Evolutionary conservation across 179 eudicot species (phyloP), one percentile per base, ranked within the genome.

Genomic region (Heliamphora pulchella): DNA sequence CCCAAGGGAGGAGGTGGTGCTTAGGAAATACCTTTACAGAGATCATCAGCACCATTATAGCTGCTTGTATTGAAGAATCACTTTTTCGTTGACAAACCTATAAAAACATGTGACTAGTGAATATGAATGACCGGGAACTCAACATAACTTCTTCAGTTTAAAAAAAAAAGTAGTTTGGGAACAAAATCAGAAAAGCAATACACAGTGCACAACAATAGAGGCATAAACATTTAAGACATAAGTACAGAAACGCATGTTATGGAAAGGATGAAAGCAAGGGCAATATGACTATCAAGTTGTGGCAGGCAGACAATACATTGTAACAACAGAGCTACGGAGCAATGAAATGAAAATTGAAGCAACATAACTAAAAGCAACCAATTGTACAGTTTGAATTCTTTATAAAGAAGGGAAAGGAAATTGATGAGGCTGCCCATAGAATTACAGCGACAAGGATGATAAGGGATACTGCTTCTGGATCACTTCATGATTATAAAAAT

Each of bases 21-120:
- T 55, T 43, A 39, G 53, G 13, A 66, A 61, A 14, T 88, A 91
- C 97, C 97, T 91, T 93, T 64, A 90, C 90, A 70, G 97, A 90
- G 74, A 91, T 81, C 93, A 91, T 91, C 75, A 93, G 86, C 81
- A 89, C 94, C 97, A 91, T 91, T 48, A 91, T 82, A 54, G 91
- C 91, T 75, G 97, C 87, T 77, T 83, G 91, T 80, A 85, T 66
- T n/a, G 55, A 5, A 73, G 53, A 17, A 54, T 88, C 89, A 59
- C 81, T 86, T 68, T 78, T 86, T 9, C 81, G 80, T 75, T 82
- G 81, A 83, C 96, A 89, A 55, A 88, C 94, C 97, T 93, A 78
- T n/a, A n/a, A 75, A 46, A 71, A 59, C 22, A 72, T 39, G 17
- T 5, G 3, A 17, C 14, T 8, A 2, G 8, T 17, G 71, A 57